phyloP scores from a whole-genome alignment of 108 stramenopile species.

The Fragilaria radians region DNA sequence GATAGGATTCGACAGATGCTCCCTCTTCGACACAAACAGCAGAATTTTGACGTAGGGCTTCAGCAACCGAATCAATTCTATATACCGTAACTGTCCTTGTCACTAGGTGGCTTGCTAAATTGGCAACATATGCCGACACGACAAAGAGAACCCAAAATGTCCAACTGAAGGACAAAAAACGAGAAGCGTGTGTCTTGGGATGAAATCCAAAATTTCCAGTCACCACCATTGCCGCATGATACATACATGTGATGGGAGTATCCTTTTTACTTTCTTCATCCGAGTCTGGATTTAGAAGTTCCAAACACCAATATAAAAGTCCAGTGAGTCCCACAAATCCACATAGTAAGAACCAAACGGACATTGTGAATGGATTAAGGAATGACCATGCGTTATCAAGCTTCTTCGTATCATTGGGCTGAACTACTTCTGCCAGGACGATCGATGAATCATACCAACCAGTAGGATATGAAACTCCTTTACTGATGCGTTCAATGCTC shows the following conservation, averaged over 20 bases:
- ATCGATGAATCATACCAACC: neutral
- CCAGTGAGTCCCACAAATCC: slow-evolving; percentile 19
- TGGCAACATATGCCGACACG: slow-evolving; percentile 22
- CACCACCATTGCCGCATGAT: no score
- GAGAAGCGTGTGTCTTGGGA: slow-evolving; percentile 3
- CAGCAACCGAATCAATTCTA: neutral
- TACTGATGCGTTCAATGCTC: no score
- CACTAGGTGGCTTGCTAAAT: slow-evolving; percentile 18
- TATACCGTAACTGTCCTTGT: neutral
- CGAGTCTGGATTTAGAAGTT: no score
- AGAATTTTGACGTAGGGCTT: neutral
- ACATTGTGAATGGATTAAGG: slow-evolving; percentile 15
- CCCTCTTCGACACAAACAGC: neutral
- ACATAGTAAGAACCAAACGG: slow-evolving; percentile 18
- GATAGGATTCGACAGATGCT: slow-evolving; percentile 1
- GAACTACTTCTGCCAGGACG: neutral
- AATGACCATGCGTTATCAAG: slow-evolving; percentile 5
- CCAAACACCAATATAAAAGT: slow-evolving; percentile 13
- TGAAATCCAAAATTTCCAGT: slow-evolving; percentile 15
- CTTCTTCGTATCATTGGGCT: neutral
- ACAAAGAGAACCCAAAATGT: slow-evolving; percentile 22
- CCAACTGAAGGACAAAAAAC: neutral
- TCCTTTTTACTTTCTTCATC: no score
- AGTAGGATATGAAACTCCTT: no score
- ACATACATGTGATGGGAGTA: no score